Evolutionary conservation across 768 basidiomycete genomes (phyloP), one percentile per base, ranked within the genome.

Genomic region (Vishniacozyma victoriae): DNA sequence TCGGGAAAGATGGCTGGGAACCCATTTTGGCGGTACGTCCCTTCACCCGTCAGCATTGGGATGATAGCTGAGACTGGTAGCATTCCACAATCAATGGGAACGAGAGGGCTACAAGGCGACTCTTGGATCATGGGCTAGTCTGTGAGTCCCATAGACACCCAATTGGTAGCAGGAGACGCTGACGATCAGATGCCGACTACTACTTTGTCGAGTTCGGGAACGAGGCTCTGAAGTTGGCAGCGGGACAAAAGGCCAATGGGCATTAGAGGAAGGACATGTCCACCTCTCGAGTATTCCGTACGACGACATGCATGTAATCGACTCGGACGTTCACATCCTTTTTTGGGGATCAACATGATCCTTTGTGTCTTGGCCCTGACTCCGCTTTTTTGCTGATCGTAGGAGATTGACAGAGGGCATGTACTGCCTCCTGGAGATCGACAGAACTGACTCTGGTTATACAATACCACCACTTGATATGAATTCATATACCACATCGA

Each of bases 1-100:
- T 50, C 19, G 65, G 65, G n/a, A 29, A 48, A 42, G 65, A 47
- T 15, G 62, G 57, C 18, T 67, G 65, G 65, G 65, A 67, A 41
- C 59, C 59, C 3, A 44, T 67, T n/a, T 47, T 67, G 4, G 29
- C 36, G 44, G 57, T 58, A 18, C 29, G 50, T 49, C n/a, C 41
- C 18, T 2, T 24, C 19, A 14, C 37, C 5, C 16, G 36, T 19
- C 22, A 4, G 18, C 38, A 13, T 5, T 25, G 15, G 13, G 6
- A 24, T 5, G n/a, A 23, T 41, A 36, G 35, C n/a, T 5, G 12
- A 45, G 19, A 35, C 27, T 4, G 4, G 1, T 29, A 60, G 64
- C 64, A 66, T 43, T 62, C 64, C 6, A 63, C 61, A 4, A 62
- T 60, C 33, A 60, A 58, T 48, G 64, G 61, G 9, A 66, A 66